Conservation (phyloP, 2,329 filamentous ascomycete genomes). For the Nothophoma quercina region DNA sequence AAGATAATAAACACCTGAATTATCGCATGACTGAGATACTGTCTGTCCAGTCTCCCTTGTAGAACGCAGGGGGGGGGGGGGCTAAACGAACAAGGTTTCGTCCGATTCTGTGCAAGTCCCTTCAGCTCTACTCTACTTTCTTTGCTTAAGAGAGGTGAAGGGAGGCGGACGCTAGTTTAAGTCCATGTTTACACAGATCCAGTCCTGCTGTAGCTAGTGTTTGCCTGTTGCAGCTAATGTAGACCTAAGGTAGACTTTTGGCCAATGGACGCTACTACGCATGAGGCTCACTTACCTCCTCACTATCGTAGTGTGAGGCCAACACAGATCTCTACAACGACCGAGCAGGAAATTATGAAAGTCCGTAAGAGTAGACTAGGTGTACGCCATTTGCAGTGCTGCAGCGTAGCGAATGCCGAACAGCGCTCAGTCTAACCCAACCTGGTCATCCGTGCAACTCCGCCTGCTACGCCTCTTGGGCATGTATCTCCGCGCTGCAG, state of each 20-base stretch:
- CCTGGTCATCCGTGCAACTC: not conserved
- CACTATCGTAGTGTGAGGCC: not conserved
- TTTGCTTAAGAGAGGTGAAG: not conserved
- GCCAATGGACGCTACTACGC: too few species aligned
- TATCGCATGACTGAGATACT: too few species aligned
- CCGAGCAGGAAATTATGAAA: not conserved
- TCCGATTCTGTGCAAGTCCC: not conserved
- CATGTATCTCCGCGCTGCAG: too few species aligned
- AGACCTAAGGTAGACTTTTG: not conserved
- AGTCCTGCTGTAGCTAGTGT: not conserved
- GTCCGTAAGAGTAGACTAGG: not conserved
- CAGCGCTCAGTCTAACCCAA: not conserved
- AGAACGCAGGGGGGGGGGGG: too few species aligned
- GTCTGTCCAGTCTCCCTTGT: too few species aligned
- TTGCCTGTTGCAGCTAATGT: not conserved
- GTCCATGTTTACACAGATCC: not conserved
- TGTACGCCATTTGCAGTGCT: not conserved
- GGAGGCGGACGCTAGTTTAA: too few species aligned
- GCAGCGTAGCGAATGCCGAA: not conserved
- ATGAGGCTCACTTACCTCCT: too few species aligned
- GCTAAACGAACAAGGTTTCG: too few species aligned
- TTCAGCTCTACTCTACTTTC: not conserved
- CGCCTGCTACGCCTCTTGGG: not conserved
- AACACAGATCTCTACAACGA: not conserved
- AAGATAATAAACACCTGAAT: too few species aligned